A percentile compares a stretch with the other conserved stretches of the same genome.
Conservation (phyloP, 495 filamentous ascomycete species). For the Schizothecium vesticola region DNA sequence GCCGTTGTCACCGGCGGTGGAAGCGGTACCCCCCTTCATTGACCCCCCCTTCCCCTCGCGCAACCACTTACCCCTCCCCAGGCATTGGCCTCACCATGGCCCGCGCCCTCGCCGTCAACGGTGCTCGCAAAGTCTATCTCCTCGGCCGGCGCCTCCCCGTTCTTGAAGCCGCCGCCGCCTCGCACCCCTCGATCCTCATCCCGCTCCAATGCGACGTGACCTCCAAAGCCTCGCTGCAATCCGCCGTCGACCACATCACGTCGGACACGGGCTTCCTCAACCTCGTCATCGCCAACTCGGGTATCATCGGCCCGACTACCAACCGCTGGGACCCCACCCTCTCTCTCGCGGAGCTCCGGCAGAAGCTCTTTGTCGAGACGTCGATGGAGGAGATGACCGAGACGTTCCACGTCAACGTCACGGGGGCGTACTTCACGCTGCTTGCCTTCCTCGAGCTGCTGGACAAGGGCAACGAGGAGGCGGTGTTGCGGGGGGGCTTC, state of each 20-base stretch:
- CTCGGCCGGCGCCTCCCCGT: slow-evolving; percentile 53
- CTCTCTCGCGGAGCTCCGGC: slow-evolving; percentile 37
- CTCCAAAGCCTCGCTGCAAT: slow-evolving; percentile 52
- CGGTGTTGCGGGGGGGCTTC: slow-evolving; percentile 37
- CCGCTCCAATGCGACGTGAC: slow-evolving; percentile 62
- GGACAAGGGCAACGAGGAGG: slow-evolving; percentile 53
- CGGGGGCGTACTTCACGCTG: slow-evolving; percentile 56
- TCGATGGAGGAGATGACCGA: slow-evolving; percentile 48
- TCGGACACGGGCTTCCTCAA: slow-evolving; percentile 48
- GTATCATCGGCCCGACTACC: slow-evolving; percentile 37
- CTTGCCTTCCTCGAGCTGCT: slow-evolving; percentile 62
- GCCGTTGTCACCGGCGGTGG: slow-evolving; percentile 60
- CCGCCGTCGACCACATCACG: slow-evolving; percentile 47
- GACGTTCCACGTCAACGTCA: slow-evolving; percentile 54
- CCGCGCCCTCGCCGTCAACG: slow-evolving; percentile 55
- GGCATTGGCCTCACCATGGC: slow-evolving; percentile 65
- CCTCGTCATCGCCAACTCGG: slow-evolving; percentile 61
- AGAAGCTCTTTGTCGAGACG: slow-evolving; percentile 33
- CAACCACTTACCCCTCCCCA: slow-evolving; percentile 14
- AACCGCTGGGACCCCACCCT: slow-evolving; percentile 30
- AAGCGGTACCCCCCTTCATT: slow-evolving; percentile 40
- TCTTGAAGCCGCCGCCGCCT: slow-evolving; percentile 40
- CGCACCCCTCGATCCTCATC: slow-evolving; percentile 38
- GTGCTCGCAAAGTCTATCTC: slow-evolving; percentile 64
- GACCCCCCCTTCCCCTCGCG: background rate